Evolutionary conservation across 2,329 filamentous ascomycete species (phyloP).

Genomic region (Orbilia quercus): DNA sequence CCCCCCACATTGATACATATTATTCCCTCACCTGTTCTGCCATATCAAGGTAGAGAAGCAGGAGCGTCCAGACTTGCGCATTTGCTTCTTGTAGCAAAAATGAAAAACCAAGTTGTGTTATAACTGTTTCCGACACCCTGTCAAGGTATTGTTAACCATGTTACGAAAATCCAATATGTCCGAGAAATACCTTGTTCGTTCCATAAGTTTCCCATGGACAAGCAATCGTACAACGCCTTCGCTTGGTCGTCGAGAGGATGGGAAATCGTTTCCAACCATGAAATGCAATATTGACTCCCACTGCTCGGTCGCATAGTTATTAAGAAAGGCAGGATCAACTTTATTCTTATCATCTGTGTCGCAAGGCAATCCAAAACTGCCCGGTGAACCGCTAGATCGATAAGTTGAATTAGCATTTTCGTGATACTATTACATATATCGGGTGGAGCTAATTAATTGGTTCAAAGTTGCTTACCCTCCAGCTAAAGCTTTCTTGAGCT

Average conservation of each 20-base stretch:
- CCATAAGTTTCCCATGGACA: slow-evolving; percentile 81
- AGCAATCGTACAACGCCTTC: slow-evolving; percentile 86
- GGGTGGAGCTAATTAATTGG: not conserved
- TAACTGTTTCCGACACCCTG: slow-evolving; percentile 68
- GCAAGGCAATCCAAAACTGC: slow-evolving; percentile 90
- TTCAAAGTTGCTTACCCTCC: slow-evolving; percentile 68
- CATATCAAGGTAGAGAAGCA: slow-evolving; percentile 91
- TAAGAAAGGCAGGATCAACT: slow-evolving; percentile 78
- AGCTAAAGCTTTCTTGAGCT: slow-evolving; percentile 85
- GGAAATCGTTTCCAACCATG: slow-evolving; percentile 74
- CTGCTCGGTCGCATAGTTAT: slow-evolving; percentile 84
- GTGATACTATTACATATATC: too few relatives aligned
- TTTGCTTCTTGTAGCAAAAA: slow-evolving; percentile 96
- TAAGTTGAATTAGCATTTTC: not conserved
- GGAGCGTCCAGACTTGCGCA: slow-evolving; percentile 93
- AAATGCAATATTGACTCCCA: slow-evolving; percentile 98
- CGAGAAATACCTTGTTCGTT: slow-evolving; percentile 66
- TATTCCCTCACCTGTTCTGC: slow-evolving; percentile 69
- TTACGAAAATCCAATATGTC: not conserved
- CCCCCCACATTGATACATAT: not conserved
- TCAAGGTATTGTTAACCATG: not conserved
- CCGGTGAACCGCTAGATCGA: slow-evolving; percentile 71
- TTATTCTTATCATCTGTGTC: slow-evolving; percentile 70
- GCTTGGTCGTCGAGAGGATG: slow-evolving; percentile 70
- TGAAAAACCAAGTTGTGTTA: slow-evolving; percentile 92